phyloP scores from a whole-genome alignment of 176 grass and related monocot genomes.

The Oryza glaberrima region DNA sequence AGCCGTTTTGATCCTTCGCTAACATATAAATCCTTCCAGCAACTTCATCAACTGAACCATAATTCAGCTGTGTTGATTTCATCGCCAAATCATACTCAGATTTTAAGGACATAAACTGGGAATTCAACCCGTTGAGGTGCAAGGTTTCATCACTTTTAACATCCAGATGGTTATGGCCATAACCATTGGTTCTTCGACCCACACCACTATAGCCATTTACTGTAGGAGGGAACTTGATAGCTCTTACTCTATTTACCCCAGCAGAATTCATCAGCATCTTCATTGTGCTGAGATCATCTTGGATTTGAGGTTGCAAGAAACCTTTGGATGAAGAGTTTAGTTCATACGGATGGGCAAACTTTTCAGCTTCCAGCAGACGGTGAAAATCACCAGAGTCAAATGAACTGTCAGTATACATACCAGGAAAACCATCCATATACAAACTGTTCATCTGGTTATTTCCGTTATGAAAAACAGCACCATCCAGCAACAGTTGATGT shows the following conservation, averaged over 20 bases:
- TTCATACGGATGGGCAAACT: constrained; percentile 21
- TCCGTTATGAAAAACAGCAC: constrained; percentile 33
- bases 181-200: constrained; percentile 21
- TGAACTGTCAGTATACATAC: constrained; percentile 43
- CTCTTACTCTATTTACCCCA: constrained; percentile 32
- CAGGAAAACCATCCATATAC: constrained; percentile 27
- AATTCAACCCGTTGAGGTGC: constrained; percentile 13
- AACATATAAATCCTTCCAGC: constrained; percentile 57
- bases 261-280: constrained; percentile 38
- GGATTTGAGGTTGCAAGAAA: constrained; percentile 13
- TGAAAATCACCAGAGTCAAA: constrained; percentile 33
- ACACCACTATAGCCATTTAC: constrained; percentile 35
- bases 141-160: constrained; percentile 31
- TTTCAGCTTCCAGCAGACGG: constrained; percentile 39
- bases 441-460: constrained; percentile 27
- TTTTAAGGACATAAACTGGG: constrained; percentile 29
- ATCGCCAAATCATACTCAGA: constrained; percentile 7
- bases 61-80: constrained; percentile 30
- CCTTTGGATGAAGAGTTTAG: constrained; percentile 24
- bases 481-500: constrained; percentile 24
- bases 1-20: constrained; percentile 72
- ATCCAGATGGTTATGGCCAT: constrained; percentile 17
- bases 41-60: constrained; percentile 50
- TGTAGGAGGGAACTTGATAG: constrained; percentile 34
- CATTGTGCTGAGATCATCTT: constrained; percentile 18